Base-by-base conservation (phyloP, 129 eudicot genomes). In the Ambrosia trifida region DNA sequence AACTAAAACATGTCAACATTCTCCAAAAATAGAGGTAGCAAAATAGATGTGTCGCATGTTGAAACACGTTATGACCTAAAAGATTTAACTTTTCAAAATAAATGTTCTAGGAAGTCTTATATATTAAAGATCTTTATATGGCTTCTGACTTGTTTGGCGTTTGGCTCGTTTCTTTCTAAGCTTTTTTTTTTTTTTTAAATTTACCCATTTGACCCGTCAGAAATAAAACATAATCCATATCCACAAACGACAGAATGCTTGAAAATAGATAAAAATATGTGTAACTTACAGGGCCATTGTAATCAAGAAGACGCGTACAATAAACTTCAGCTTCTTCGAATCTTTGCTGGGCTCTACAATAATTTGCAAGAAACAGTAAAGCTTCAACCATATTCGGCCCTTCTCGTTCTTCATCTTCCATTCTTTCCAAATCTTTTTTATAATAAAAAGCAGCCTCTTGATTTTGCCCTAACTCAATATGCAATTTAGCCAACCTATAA, bases 361-460 rank as follows among this genome's bases (percentile, higher is more conserved):
- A 72, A 11, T 75, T 83, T 0, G 89, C 94, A 64, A 95, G 88
- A 73, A 85, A 95, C 83, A 82, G n/a, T 68, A 95, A 64, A 53
- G 96, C 97, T 71, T 88, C 95, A 52, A 88, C 97, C 89, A 86
- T 84, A 72, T 95, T 95, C 2, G 91, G 96, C 31, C 96, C 96
- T 84, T 95, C 97, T 35, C 96, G 81, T 58, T 90, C 97, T 67
- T 95, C 96, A 7, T 68, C 86, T 72, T 95, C 97, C 99, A 95
- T 95, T 71, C 87, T 81, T 67, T 95, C 99, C 90, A 95, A 82
- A 84, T 95, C 97, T 72, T 88, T 85, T 67, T 77, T 79, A 80
- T 90, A 95, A 83, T 86, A 95, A 50, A 84, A 88, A 12, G 99
- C 96, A 1, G 97, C 99, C 80, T 88, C 96, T 56, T 89, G 78